Evolutionary conservation across 2,329 filamentous ascomycete genomes (phyloP), one percentile per base, ranked within the genome.

Genomic region (Pseudogymnoascus sp.): DNA sequence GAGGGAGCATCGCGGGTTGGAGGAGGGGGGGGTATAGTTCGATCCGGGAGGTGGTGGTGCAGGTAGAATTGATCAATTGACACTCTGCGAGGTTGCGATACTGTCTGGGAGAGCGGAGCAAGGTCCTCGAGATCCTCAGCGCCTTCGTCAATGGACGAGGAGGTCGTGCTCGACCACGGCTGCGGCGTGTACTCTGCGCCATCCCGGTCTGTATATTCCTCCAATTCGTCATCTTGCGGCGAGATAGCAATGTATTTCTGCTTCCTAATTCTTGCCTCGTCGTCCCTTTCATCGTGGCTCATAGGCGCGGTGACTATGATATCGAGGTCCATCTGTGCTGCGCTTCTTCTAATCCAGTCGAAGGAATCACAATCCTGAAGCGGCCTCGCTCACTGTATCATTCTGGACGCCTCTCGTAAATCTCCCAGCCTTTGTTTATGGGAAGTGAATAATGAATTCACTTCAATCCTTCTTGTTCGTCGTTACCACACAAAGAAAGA

Each of bases 271-370:
- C 47, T 53, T 28, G 47, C 23, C 23, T 53, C 44, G 2, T 50
- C 47, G 47, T 53, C 47, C 47, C 47, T 10, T 53, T 31, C 47
- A 53, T 53, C 47, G 9, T 53, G 47, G 47, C 47, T 53, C 47
- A 13, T 6, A 17, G 47, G 47, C 47, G 47, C 47, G 1, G 47
- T 53, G 26, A 53, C 47, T 53, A 53, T 53, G 47, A 53, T 53
- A 53, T 53, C 47, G 47, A 53, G 47, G 23, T 53, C 47, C 47
- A 53, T 53, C 15, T 53, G 47, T 53, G 47, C 47, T 53, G 23
- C 8, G 47, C 47, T 11, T 3, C 23, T 53, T 50, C 44, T 28
- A 28, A 17, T 5, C 21, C 47, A 31, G 15, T 53, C 26, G 47
- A 53, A 4, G 15, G 23, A 15, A 31, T 53, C 47, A 53, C 47